Conservation (phyloP, 257 asterid species). For the Solanum pinnatisectum region DNA sequence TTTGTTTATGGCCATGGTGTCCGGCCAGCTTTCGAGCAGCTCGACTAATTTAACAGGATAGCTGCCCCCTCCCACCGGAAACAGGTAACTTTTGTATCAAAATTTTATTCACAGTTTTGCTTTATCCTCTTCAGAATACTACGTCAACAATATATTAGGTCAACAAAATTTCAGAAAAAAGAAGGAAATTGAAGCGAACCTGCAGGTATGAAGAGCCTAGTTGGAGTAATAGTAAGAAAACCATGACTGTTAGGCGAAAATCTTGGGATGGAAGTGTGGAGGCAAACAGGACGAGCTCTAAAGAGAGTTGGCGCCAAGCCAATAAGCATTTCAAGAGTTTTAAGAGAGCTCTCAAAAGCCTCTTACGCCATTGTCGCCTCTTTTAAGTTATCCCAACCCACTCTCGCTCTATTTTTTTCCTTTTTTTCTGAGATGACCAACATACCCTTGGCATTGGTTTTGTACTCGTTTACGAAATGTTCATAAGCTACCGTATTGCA, state of each 20-base stretch:
- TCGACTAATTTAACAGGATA: not conserved
- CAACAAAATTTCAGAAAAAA: not conserved
- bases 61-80: not conserved
- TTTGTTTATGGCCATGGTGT: not conserved
- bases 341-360: not conserved
- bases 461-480: not conserved
- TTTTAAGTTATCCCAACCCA: not conserved
- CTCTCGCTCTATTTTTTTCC: not conserved
- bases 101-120: not conserved
- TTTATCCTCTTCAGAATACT: not conserved
- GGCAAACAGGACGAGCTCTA: not conserved
- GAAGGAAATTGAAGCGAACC: not conserved
- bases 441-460: not conserved
- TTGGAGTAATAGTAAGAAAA: not conserved
- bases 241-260: conserved; percentile 1
- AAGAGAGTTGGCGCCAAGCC: not conserved
- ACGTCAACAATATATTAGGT: not conserved
- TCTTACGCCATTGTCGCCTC: not conserved
- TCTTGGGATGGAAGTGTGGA: conserved; percentile 4
- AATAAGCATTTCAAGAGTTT: not conserved
- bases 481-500: no score
- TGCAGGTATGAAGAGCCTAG: not conserved
- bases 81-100: not conserved
- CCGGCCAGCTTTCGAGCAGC: not conserved
- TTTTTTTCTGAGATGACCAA: not conserved